Base-by-base conservation (phyloP, 306 rosid species). In the Cicer bijugum region DNA sequence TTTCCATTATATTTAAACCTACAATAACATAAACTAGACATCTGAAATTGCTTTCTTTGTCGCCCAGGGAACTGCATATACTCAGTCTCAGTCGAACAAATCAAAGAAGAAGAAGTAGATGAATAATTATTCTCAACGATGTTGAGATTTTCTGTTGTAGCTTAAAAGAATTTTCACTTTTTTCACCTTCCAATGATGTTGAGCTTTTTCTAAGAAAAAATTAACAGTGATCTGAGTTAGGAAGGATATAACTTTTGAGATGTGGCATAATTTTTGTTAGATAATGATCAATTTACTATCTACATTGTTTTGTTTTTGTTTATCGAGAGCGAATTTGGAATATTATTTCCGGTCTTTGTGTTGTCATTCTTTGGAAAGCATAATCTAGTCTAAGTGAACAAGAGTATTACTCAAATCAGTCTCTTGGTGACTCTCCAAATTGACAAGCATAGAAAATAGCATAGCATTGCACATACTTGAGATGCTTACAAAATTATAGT, bases 21-120 rank as follows among this genome's bases (percentile, higher is more conserved):
- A 20, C 11, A 58, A 20, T n/a, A 58, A 70, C 28, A 77, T 48
- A 59, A 59, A 39, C 40, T 56, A 23, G 17, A 55, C 66, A 59
- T 59, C 43, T 35, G 53, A 75, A 60, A 78, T 84, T 75, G 39
- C 50, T 8, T 65, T 64, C 77, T 79, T 83, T 81, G 65, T 42
- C 16, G 6, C 43, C 16, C 88, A 93, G 98, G 98, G 98, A 76
- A 93, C 98, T 75, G 91, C 98, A 42, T 91, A 74, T 76, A 63
- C 88, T 40, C 87, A 78, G 74, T 81, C 93, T 37, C 80, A 33
- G 11, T 82, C 90, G 0, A 84, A 57, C 90, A 91, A 89, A 77
- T 88, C 91, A 46, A 93, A 89, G 96, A 93, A 93, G 88, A 92
- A 88, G 88, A 84, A 93, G 87, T 83, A 86, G 91, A 84, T 72